These are phyloP conservation scores for Aspergillus sp. DNA, from an alignment of 2,329 filamentous ascomycete genomes.

Conservation along the genomic window DNA sequence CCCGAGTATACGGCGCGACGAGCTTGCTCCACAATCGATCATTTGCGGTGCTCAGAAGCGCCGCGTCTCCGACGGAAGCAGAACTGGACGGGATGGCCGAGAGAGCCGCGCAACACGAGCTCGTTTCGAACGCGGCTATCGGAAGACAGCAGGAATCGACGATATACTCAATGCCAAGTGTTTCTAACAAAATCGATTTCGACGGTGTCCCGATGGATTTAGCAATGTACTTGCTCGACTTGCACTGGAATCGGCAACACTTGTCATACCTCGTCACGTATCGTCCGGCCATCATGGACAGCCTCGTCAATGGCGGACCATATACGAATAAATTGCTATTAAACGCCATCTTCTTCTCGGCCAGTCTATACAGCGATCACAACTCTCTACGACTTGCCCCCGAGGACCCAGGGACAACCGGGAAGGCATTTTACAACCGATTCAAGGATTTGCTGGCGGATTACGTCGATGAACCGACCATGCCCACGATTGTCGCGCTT, in stretches of 20 bases:
- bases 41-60: too few species aligned
- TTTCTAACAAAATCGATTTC: conserved; percentile 48
- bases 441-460: conserved; percentile 40
- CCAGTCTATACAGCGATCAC: conserved; percentile 40
- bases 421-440: conserved; percentile 41
- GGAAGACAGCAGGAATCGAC: too few species aligned
- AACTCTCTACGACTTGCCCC: conserved; percentile 39
- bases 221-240: conserved; percentile 42
- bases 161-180: too few species aligned
- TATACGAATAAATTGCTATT: conserved; percentile 46
- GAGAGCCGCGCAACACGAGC: too few species aligned
- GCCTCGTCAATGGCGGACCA: conserved; percentile 39
- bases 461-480: conserved; percentile 40
- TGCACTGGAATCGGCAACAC: conserved; percentile 48
- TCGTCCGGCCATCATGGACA: conserved; percentile 45
- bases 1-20: too few species aligned
- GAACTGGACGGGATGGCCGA: too few species aligned
- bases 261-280: conserved; percentile 42
- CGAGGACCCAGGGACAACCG: conserved; percentile 40
- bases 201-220: conserved; percentile 46
- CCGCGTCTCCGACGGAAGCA: too few species aligned
- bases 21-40: too few species aligned
- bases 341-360: conserved; percentile 42
- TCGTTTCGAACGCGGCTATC: too few species aligned
- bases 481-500: conserved; percentile 47